These are phyloP conservation scores for Pichia sp. DNA, from an alignment of 1,139 yeast species.

Conservation along the genomic window DNA sequence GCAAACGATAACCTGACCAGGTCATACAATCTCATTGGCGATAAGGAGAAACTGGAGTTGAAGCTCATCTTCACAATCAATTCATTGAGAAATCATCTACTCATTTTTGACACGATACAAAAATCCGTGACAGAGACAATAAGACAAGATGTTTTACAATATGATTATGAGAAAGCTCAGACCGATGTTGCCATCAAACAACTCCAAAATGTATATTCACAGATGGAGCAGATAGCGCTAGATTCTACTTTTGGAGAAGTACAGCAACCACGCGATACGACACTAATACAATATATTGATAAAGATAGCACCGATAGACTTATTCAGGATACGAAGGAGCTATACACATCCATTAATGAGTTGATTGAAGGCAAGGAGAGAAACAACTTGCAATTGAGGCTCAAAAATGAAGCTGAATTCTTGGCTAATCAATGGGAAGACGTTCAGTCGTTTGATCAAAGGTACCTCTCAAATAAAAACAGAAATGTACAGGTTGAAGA, in stretches of 20 bases:
- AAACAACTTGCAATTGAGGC: slow-evolving; percentile 6
- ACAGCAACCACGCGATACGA: too few relatives aligned
- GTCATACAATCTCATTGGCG: background rate
- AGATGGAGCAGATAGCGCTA: too few relatives aligned
- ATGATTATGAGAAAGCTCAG: too few relatives aligned
- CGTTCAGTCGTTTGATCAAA: slow-evolving; percentile 8
- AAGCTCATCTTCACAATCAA: background rate
- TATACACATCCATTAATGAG: background rate
- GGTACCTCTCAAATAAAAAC: slow-evolving; percentile 9
- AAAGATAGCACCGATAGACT: too few relatives aligned
- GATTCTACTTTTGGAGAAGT: too few relatives aligned
- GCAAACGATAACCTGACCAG: background rate
- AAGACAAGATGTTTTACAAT: too few relatives aligned
- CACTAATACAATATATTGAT: too few relatives aligned
- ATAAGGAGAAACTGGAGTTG: background rate
- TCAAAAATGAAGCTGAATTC: slow-evolving; percentile 8
- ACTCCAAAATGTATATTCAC: too few relatives aligned
- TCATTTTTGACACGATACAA: background rate
- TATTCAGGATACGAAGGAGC: too few relatives aligned
- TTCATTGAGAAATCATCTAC: background rate
- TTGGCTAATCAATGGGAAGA: slow-evolving; percentile 9
- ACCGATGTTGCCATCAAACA: too few relatives aligned
- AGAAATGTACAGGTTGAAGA: slow-evolving; percentile 16
- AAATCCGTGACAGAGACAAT: too few relatives aligned
- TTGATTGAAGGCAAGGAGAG: background rate